These are phyloP conservation scores for Mucor circinelloides DNA, from an alignment of 371 early-diverging fungal genomes.

Conservation along the genomic window DNA sequence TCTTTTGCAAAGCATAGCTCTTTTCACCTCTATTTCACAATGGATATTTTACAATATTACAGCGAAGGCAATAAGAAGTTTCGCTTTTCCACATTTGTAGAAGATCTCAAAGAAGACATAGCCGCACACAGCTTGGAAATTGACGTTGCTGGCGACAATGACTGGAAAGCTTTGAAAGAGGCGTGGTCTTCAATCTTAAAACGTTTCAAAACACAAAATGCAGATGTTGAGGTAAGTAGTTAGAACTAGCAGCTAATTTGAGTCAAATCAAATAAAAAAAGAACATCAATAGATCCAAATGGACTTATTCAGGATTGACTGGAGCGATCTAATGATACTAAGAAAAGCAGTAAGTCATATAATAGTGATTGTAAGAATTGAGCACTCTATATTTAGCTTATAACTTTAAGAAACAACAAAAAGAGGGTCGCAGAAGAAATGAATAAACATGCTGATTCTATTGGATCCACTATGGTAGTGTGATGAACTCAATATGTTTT, in stretches of 20 bases:
- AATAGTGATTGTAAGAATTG: background rate
- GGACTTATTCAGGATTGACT: no score
- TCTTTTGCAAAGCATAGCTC: no score
- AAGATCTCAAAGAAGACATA: background rate
- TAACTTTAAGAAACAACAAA: conserved; percentile 1
- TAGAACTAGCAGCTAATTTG: no score
- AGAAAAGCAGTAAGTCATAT: conserved; percentile 5
- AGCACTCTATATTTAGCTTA: background rate
- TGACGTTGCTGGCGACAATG: background rate
- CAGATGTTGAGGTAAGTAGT: no score
- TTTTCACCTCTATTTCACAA: no score
- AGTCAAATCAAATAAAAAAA: no score
- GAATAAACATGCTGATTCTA: conserved; percentile 1
- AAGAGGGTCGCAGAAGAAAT: background rate
- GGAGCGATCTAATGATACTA: background rate
- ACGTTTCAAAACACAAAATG: no score
- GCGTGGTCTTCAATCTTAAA: background rate
- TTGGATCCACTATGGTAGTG: background rate
- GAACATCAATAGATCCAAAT: no score
- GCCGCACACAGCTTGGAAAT: background rate
- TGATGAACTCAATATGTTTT: background rate
- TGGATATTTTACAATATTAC: conserved; percentile 2
- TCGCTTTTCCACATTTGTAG: background rate
- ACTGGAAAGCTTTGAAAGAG: conserved; percentile 3
- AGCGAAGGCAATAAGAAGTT: background rate